Conservation (phyloP, 192 early-diverging fungal genomes). For the Irineochytrium annulatum region DNA sequence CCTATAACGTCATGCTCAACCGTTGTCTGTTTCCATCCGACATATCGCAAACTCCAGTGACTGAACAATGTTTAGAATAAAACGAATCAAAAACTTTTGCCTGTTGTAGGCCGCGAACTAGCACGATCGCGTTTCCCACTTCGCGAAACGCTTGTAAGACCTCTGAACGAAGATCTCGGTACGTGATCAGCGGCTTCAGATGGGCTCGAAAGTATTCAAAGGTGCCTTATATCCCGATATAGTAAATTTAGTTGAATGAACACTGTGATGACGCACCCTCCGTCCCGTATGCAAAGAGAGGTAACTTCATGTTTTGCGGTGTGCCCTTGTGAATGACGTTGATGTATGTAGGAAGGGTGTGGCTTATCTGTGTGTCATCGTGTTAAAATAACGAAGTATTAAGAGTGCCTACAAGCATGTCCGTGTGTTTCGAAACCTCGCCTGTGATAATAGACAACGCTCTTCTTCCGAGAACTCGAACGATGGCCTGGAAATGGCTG, state of each 20-base stretch:
- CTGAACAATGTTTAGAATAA: too few species aligned
- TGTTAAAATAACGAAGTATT: constrained; percentile 12
- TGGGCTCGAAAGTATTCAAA: constrained; percentile 42
- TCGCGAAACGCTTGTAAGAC: constrained; percentile 46
- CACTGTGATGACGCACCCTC: not conserved
- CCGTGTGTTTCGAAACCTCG: not conserved
- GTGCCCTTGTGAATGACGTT: constrained; percentile 38
- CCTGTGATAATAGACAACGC: not conserved
- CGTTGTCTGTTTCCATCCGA: too few species aligned
- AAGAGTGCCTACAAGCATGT: not conserved
- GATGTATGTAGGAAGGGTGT: constrained; percentile 37
- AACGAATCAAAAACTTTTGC: too few species aligned
- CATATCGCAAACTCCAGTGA: too few species aligned
- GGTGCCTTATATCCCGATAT: constrained; percentile 16
- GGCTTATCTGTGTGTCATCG: constrained; percentile 18
- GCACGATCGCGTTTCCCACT: constrained; percentile 36
- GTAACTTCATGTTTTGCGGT: constrained; percentile 37
- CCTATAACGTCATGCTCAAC: too few species aligned
- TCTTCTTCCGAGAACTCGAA: not conserved
- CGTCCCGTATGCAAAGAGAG: constrained; percentile 43
- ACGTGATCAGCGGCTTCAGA: constrained; percentile 26
- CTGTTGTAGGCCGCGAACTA: constrained; percentile 27
- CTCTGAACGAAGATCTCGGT: constrained; percentile 33
- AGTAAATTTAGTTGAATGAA: not conserved
- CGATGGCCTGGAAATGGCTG: constrained; percentile 31